These are phyloP conservation scores for Stephanodiscus minutulus DNA, from an alignment of 108 stramenopile genomes.

Conservation along the genomic window DNA sequence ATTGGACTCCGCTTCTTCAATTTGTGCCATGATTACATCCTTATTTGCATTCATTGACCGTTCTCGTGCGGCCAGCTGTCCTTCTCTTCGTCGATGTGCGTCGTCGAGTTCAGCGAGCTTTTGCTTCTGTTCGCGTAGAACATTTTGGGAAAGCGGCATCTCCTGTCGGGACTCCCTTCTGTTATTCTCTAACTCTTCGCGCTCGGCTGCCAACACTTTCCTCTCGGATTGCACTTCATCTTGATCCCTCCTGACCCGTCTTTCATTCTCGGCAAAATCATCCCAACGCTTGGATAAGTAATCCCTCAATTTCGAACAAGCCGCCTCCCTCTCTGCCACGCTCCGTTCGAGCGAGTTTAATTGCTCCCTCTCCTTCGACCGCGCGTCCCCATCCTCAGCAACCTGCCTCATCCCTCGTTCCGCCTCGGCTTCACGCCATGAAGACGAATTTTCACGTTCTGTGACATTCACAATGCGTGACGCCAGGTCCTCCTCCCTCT, in stretches of 20 bases:
- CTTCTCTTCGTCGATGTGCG: conserved; percentile 20
- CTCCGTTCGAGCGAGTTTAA: not conserved
- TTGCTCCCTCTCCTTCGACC: not conserved
- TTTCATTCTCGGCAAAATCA: conserved; percentile 21
- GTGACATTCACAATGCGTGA: conserved; percentile 11
- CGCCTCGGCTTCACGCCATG: not conserved
- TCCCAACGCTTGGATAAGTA: conserved; percentile 12
- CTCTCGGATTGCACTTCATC: conserved; percentile 11
- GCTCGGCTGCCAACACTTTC: conserved; percentile 8
- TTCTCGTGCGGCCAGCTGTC: conserved; percentile 25
- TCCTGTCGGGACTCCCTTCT: conserved; percentile 32
- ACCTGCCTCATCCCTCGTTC: not conserved
- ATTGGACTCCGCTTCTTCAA: conserved; percentile 29
- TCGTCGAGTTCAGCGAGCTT: conserved; percentile 21
- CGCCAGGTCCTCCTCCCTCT: conserved; percentile 15
- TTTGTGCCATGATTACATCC: conserved; percentile 28
- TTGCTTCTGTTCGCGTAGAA: conserved; percentile 27
- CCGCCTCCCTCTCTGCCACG: not conserved
- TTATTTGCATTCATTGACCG: conserved; percentile 22
- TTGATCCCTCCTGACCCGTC: conserved; percentile 7
- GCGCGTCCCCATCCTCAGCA: not conserved
- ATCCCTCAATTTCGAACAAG: conserved; percentile 24
- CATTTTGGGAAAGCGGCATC: conserved; percentile 17
- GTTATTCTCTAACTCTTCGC: conserved; percentile 15
- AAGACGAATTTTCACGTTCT: conserved; percentile 9